A percentile compares a stretch with the other conserved stretches of the same genome.
phyloP scores from a whole-genome alignment of 306 rosid species.

The Albizia julibrissin region DNA sequence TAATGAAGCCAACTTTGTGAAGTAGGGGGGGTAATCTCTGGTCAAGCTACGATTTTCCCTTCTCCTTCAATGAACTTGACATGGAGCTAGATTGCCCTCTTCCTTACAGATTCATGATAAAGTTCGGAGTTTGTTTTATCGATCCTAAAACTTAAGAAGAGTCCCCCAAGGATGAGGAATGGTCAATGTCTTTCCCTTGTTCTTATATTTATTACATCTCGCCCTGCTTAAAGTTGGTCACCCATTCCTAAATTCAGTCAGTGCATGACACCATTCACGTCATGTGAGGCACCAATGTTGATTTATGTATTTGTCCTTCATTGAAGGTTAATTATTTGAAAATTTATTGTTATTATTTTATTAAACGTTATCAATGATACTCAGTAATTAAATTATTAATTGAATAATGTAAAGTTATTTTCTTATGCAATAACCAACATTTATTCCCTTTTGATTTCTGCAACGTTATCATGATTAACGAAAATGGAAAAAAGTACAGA shows the following conservation, averaged over 20 bases:
- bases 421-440: too few species aligned
- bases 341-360: too few species aligned
- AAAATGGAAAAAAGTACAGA: background rate
- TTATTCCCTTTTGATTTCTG: background rate
- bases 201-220: background rate
- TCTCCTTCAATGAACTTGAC: background rate
- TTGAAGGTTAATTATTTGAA: too few species aligned
- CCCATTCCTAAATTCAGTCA: background rate
- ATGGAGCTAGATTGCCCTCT: background rate
- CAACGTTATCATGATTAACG: background rate
- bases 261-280: background rate
- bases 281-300: background rate
- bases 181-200: background rate
- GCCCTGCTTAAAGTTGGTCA: background rate
- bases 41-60: background rate
- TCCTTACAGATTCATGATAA: background rate
- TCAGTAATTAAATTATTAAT: too few species aligned
- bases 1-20: background rate
- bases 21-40: background rate
- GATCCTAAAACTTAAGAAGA: background rate
- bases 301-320: background rate
- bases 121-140: background rate
- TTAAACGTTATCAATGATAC: too few species aligned
- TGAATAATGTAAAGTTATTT: too few species aligned
- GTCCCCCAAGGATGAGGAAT: background rate